Evolutionary conservation across 2,329 filamentous ascomycete genomes (phyloP), one percentile per base, ranked within the genome.

Genomic region (Metarhizium robertsii): DNA sequence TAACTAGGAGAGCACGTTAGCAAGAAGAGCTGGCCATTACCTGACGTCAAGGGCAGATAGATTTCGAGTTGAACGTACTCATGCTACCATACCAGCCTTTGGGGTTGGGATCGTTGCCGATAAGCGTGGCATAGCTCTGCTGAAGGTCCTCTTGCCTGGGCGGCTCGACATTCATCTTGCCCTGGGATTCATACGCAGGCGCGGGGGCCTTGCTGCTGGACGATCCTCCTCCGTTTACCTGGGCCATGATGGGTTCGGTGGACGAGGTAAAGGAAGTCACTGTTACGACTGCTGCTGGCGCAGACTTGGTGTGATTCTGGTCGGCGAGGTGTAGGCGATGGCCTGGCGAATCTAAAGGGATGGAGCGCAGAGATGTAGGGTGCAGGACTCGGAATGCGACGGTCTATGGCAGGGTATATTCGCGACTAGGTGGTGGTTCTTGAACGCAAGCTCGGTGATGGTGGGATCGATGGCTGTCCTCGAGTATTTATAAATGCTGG

Each of bases 41-140:
- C 7, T 14, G 43, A 11, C 43, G 13, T n/a, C 4, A 32, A n/a
- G n/a, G 34, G 46, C 49, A 43, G 43, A 1, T 32, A 49, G 57
- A 18, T 11, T n/a, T n/a, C 29, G 6, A 38, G 42, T 46, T 29
- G 1, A 11, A 79, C 85, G 63, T 76, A 89, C 86, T 90, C 85
- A 96, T 90, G 58, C 75, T 75, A 25, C 90, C 90, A 66, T 97
- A 99, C 91, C 91, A 96, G 67, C 90, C 88, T 69, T 92, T 84
- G 52, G 83, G 80, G 60, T 81, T 81, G 36, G 81, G 82, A 61
- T 94, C 85, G 53, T 83, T 80, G 61, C 78, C 80, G 56, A 84
- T 75, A 53, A 82, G 71, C 53, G 73, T 76, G 6, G 90, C 90
- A 70, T 94, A 94, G 67, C 81, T 88, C 56, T 85, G 85, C 74